Conservation (phyloP, 306 rosid genomes). For the Acacia melanoxylon region DNA sequence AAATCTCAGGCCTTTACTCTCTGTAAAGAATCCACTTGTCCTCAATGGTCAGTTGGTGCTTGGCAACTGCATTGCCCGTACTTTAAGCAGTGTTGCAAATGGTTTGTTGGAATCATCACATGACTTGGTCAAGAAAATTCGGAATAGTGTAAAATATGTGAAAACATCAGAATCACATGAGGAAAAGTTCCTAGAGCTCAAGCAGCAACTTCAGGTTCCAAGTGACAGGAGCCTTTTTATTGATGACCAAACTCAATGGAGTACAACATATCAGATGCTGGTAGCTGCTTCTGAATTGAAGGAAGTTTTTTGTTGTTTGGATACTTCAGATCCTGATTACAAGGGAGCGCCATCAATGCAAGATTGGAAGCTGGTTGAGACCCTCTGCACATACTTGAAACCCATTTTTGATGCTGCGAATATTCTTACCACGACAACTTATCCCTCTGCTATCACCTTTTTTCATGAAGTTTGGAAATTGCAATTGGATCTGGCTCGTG, state of each 20-base stretch:
- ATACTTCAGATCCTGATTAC: slow-evolving; percentile 85
- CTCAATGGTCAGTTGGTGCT: slow-evolving; percentile 80
- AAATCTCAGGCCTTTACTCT: slow-evolving; percentile 74
- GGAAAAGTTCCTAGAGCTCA: slow-evolving; percentile 82
- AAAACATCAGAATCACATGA: slow-evolving; percentile 87
- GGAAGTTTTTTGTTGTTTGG: slow-evolving; percentile 88
- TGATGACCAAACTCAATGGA: slow-evolving; percentile 87
- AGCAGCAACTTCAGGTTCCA: slow-evolving; percentile 88
- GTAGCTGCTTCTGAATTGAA: slow-evolving; percentile 78
- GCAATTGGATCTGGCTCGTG: slow-evolving; percentile 74
- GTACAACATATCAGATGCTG: slow-evolving; percentile 87
- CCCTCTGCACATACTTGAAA: slow-evolving; percentile 68
- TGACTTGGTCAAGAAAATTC: slow-evolving; percentile 59
- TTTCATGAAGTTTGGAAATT: slow-evolving; percentile 95
- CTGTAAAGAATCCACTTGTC: slow-evolving; percentile 77
- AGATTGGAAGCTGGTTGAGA: slow-evolving; percentile 88
- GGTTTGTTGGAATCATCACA: slow-evolving; percentile 60
- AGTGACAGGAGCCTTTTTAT: slow-evolving; percentile 72
- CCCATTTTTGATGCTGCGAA: slow-evolving; percentile 80
- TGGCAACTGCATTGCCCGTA: slow-evolving; percentile 79
- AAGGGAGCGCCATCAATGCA: slow-evolving; percentile 71
- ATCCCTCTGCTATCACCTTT: slow-evolving; percentile 73
- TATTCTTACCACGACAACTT: slow-evolving; percentile 64
- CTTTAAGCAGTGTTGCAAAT: slow-evolving; percentile 68
- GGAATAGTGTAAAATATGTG: slow-evolving; percentile 84